Evolutionary conservation across 345 rosid species (phyloP).

Genomic region (Trapa bicornis): DNA sequence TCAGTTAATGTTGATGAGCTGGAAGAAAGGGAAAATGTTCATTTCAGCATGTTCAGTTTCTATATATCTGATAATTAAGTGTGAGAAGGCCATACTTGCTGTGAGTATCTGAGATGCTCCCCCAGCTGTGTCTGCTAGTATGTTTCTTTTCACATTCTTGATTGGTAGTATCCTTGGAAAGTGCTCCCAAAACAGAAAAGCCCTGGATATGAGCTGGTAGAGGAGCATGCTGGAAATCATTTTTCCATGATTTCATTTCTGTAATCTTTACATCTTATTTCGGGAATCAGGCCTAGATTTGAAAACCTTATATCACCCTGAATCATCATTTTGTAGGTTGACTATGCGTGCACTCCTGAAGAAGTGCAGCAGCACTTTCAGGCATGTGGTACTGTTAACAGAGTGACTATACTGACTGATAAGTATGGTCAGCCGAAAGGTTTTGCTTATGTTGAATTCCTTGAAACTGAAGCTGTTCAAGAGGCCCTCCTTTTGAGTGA

Average conservation of each 20-base stretch:
- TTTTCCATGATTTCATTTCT: not conserved
- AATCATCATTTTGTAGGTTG: constrained; percentile 43
- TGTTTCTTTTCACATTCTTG: not conserved
- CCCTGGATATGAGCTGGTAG: not conserved
- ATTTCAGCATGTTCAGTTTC: not conserved
- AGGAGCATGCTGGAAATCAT: not conserved
- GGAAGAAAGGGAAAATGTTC: not conserved
- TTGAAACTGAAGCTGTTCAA: constrained; percentile 73
- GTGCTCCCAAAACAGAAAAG: not conserved
- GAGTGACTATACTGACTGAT: constrained; percentile 90
- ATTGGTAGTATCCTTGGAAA: not conserved
- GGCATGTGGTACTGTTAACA: constrained; percentile 86
- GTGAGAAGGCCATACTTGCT: not conserved
- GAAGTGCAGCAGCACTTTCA: constrained; percentile 98
- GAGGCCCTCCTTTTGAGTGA: constrained; percentile 78
- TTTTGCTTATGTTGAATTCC: constrained; percentile 88
- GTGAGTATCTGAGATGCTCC: not conserved
- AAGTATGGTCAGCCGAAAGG: constrained; percentile 95
- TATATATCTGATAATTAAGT: not conserved
- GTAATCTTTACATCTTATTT: not conserved
- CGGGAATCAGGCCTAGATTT: not conserved
- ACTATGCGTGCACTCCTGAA: constrained; percentile 93
- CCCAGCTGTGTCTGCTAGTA: not conserved
- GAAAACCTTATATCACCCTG: not conserved
- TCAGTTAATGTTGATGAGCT: not conserved